phyloP scores from a whole-genome alignment of 2,329 filamentous ascomycete species.

The Penicillium sp. region DNA sequence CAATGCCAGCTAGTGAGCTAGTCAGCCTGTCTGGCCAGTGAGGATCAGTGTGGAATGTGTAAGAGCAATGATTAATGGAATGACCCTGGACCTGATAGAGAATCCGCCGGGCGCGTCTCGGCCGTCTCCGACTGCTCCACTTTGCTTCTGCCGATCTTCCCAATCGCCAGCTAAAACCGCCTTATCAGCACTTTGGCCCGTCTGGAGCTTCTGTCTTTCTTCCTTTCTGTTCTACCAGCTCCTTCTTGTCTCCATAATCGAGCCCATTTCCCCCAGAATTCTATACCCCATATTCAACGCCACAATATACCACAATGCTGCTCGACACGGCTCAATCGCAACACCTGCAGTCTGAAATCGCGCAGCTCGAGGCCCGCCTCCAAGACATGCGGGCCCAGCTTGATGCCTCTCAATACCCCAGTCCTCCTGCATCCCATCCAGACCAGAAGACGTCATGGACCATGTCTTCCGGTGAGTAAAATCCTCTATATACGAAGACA shows the following conservation, averaged over 20 bases:
- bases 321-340: constrained; percentile 19
- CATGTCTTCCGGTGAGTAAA: constrained; percentile 10
- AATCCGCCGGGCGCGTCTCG: constrained; percentile 22
- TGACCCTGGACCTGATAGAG: constrained; percentile 20
- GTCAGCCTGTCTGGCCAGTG: background rate
- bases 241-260: constrained; percentile 5
- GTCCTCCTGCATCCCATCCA: constrained; percentile 23
- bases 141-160: constrained; percentile 18
- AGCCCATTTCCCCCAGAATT: background rate
- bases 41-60: background rate
- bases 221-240: background rate
- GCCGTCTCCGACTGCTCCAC: constrained; percentile 24
- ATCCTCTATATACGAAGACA: background rate
- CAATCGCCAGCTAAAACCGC: constrained; percentile 7
- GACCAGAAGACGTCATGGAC: constrained; percentile 20
- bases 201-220: constrained; percentile 1
- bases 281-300: constrained; percentile 4
- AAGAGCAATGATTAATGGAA: constrained; percentile 13
- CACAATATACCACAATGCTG: constrained; percentile 25
- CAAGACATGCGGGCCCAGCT: constrained; percentile 51
- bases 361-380: constrained; percentile 53
- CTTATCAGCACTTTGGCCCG: constrained; percentile 10
- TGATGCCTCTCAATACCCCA: constrained; percentile 27
- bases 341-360: constrained; percentile 45
- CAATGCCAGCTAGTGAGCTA: background rate